Evolutionary conservation across 345 rosid genomes (phyloP), one percentile per base, ranked within the genome.

Genomic region (Turritis glabra): DNA sequence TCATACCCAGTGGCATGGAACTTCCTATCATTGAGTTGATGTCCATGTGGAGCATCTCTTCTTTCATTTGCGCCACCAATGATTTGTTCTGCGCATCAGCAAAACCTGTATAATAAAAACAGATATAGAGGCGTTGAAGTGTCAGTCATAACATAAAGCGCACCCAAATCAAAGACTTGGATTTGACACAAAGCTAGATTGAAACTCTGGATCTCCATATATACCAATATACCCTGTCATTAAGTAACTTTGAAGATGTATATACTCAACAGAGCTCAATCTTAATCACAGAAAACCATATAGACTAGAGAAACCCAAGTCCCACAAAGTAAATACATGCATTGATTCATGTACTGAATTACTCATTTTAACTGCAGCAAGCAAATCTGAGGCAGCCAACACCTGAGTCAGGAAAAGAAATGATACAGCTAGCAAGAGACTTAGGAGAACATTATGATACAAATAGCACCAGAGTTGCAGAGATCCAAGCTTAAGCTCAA

Each of bases 11-110:
- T 0, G 97, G 97, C 97, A 90, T 94, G 63, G 91, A 88, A 65
- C 93, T 87, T 46, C 98, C 97, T 7, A 86, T 81, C 85, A 89
- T 97, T 8, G 91, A 83, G 86, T 82, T 91, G 67, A 91, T 80
- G 77, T 94, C 97, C 18, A 90, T 87, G 72, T 86, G 87, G 25
- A 80, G 81, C 89, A 85, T 79, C 66, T 86, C 85, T 40, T 75
- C 79, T 87, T 74, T 85, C 84, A 88, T 88, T 65, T 80, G 82
- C 38, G 84, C 88, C 51, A 69, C 80, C 72, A 85, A 18, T 32
- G 92, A 76, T 50, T 67, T 76, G 67, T 80, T 67, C 73, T 71
- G 80, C 18, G 76, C 59, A 40, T 77, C 84, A 69, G 77, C 72
- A 64, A 55, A 74, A 54, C 76, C 80, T 80, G 64, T 21, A 40